A percentile compares a stretch with the other conserved stretches of the same genome.
Conservation (phyloP, 2,329 filamentous ascomycete genomes). For the Trichophyton rubrum region DNA sequence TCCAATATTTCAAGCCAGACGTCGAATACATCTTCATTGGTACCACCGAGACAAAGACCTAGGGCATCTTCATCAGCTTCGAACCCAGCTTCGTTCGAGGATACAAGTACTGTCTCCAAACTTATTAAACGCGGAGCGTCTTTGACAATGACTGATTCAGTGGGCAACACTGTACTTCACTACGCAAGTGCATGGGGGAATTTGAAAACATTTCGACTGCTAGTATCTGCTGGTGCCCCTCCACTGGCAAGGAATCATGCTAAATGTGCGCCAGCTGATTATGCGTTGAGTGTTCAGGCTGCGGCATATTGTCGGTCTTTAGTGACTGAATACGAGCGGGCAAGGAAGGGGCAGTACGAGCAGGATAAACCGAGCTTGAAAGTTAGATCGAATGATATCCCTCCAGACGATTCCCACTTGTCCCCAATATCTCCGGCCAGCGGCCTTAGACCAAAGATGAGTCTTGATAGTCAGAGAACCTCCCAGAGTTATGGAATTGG, state of each 20-base stretch:
- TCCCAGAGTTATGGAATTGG: conserved; percentile 2
- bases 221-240: conserved; percentile 68
- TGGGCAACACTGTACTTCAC: conserved; percentile 78
- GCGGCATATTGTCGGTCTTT: conserved; percentile 74
- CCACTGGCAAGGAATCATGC: conserved; percentile 59
- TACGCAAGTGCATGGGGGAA: conserved; percentile 76
- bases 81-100: conserved; percentile 17
- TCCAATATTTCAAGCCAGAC: conserved; percentile 14
- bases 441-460: not conserved
- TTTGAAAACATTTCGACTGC: conserved; percentile 60
- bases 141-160: conserved; percentile 48
- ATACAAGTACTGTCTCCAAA: conserved; percentile 18
- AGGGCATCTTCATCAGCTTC: conserved; percentile 13
- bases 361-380: conserved; percentile 8
- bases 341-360: conserved; percentile 7
- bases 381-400: conserved; percentile 7
- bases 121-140: conserved; percentile 27
- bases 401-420: not conserved
- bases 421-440: conserved; percentile 10
- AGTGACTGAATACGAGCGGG: conserved; percentile 45
- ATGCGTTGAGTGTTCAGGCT: conserved; percentile 68
- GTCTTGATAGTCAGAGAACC: conserved; percentile 3
- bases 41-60: conserved; percentile 16
- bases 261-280: conserved; percentile 73
- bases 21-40: conserved; percentile 13